Conservation (phyloP, 2,329 filamentous ascomycete species). For the Cladosporium sp. region DNA sequence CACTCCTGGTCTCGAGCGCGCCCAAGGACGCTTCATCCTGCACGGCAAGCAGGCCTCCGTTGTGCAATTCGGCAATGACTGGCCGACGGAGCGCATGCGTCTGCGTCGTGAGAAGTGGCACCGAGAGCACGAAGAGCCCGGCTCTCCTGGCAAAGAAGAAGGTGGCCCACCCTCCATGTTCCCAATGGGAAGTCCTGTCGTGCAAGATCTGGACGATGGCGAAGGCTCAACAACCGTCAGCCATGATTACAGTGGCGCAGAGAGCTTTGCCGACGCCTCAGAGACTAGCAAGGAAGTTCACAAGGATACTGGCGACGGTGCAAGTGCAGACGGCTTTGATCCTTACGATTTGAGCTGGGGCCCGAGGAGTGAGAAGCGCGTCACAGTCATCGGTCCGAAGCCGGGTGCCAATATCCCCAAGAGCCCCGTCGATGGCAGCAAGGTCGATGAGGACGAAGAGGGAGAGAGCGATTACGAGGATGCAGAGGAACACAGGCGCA, state of each 20-base stretch:
- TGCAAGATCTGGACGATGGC: conserved; percentile 23
- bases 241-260: background rate
- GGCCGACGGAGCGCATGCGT: conserved; percentile 59
- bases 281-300: conserved; percentile 20
- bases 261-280: conserved; percentile 27
- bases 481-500: conserved; percentile 22
- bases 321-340: conserved; percentile 13
- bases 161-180: background rate
- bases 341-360: conserved; percentile 18
- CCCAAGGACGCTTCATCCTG: conserved; percentile 87
- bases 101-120: conserved; percentile 34
- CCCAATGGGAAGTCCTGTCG: conserved; percentile 9
- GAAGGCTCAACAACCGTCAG: conserved; percentile 24
- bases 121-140: conserved; percentile 7
- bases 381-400: conserved; percentile 25
- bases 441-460: background rate
- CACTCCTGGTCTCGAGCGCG: conserved; percentile 69
- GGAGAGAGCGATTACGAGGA: conserved; percentile 2
- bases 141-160: conserved; percentile 1
- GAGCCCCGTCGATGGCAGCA: background rate
- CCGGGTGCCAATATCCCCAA: background rate
- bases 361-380: conserved; percentile 19
- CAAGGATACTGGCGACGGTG: background rate
- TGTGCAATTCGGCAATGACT: conserved; percentile 91
- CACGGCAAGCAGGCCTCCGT: conserved; percentile 98